phyloP scores from a whole-genome alignment of 139 green algal species.

The Chlorella sp. region DNA sequence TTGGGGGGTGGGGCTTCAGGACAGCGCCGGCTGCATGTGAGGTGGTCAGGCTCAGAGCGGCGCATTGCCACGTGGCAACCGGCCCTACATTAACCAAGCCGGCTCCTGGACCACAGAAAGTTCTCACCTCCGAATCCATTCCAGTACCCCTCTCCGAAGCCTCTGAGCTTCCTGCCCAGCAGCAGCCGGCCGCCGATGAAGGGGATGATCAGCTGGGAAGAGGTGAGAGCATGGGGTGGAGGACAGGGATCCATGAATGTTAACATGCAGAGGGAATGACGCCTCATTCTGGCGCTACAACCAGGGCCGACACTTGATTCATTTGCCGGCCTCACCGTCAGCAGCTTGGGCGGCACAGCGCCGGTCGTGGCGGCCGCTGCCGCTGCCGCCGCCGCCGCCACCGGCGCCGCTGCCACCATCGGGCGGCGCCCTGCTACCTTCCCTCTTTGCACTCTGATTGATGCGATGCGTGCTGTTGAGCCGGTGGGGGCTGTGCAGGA shows the following conservation, averaged over 20 bases:
- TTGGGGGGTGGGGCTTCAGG: too few relatives aligned
- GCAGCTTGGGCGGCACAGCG: background rate
- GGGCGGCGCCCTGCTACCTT: too few relatives aligned
- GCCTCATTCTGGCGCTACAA: too few relatives aligned
- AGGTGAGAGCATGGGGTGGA: background rate
- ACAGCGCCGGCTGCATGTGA: background rate
- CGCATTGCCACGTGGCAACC: background rate
- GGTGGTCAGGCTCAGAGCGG: background rate
- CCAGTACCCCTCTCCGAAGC: constrained; percentile 59
- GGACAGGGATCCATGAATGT: background rate
- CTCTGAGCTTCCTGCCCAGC: constrained; percentile 66
- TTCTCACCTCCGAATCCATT: constrained; percentile 62
- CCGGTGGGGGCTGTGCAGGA: background rate
- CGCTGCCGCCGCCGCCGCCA: background rate
- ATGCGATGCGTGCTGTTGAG: background rate
- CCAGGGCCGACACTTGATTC: too few relatives aligned
- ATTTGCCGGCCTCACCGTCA: constrained; percentile 30
- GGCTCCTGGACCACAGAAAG: too few relatives aligned
- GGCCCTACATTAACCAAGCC: background rate
- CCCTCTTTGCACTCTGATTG: background rate
- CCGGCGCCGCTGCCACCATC: background rate
- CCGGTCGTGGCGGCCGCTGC: background rate
- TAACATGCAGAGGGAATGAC: too few relatives aligned
- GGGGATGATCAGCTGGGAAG: constrained; percentile 53
- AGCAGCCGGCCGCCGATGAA: constrained; percentile 41